Evolutionary conservation across 2,329 filamentous ascomycete species (phyloP).

Genomic region (Acephala macrosclerotiorum): DNA sequence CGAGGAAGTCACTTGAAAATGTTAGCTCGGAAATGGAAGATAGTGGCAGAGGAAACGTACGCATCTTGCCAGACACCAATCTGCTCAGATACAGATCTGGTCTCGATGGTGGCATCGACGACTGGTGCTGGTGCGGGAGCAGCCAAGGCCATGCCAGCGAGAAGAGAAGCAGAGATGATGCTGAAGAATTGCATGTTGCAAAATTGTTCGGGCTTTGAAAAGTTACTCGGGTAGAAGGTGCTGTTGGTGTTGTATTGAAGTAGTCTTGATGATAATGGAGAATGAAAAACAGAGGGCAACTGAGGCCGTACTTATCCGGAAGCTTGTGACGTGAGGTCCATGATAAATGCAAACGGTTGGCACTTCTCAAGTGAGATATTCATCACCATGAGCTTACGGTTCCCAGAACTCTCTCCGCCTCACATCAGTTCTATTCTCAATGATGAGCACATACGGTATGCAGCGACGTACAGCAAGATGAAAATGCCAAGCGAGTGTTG

Average conservation of each 20-base stretch:
- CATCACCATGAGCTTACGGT: too few relatives aligned
- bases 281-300: not conserved
- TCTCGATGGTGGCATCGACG: not conserved
- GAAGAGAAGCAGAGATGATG: conserved; percentile 22
- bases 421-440: too few relatives aligned
- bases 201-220: not conserved
- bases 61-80: conserved; percentile 19
- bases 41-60: not conserved
- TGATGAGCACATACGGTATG: too few relatives aligned
- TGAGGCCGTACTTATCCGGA: not conserved
- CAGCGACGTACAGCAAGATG: too few relatives aligned
- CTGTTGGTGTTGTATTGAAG: too few relatives aligned
- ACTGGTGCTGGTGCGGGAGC: conserved; percentile 12
- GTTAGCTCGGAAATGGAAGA: not conserved
- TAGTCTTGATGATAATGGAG: not conserved
- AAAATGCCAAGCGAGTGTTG: too few relatives aligned
- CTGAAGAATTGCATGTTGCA: conserved; percentile 22
- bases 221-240: not conserved
- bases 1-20: conserved; percentile 18
- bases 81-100: not conserved
- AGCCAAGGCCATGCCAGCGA: conserved; percentile 20
- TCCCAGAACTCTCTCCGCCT: too few relatives aligned
- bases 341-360: not conserved
- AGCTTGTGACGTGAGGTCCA: not conserved
- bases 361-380: not conserved